A percentile compares a stretch with the other conserved stretches of the same genome.
These are phyloP conservation scores for Geosiphon pyriformis DNA, from an alignment of 192 early-diverging fungal genomes.

Conservation along the genomic window DNA sequence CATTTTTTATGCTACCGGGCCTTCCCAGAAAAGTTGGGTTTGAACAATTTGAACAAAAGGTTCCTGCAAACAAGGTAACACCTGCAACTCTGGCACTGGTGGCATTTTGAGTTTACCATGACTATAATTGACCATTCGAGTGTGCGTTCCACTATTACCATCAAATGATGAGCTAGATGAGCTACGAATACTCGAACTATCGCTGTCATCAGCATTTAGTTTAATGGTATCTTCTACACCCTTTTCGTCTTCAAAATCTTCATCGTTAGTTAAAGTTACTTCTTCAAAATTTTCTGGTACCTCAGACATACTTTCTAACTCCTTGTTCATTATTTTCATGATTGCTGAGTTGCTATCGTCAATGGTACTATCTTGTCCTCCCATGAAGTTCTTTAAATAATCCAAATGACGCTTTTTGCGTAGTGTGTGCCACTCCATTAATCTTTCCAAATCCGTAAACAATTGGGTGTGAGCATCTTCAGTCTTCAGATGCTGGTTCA, in stretches of 20 bases:
- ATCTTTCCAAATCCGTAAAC: constrained; percentile 27
- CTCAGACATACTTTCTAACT: constrained; percentile 4
- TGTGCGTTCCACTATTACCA: background rate
- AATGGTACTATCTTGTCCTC: constrained; percentile 22
- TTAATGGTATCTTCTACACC: background rate
- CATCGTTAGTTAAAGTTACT: constrained; percentile 17
- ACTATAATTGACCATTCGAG: background rate
- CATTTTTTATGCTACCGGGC: too few species aligned
- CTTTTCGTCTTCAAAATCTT: background rate
- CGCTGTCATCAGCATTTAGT: constrained; percentile 16
- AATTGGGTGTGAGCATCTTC: constrained; percentile 28
- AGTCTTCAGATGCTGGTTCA: constrained; percentile 17
- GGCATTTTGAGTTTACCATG: background rate
- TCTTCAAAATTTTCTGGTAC: constrained; percentile 26
- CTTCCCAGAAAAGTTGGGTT: too few species aligned
- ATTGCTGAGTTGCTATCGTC: background rate
- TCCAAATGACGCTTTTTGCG: constrained; percentile 32
- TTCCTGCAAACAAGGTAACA: background rate
- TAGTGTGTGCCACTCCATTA: constrained; percentile 25
- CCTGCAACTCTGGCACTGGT: constrained; percentile 6
- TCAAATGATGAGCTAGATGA: background rate
- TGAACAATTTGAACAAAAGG: constrained; percentile 9
- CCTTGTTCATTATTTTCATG: background rate
- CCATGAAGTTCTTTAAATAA: constrained; percentile 31
- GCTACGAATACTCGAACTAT: background rate